Base-by-base conservation (phyloP, 805 yeast genomes). In the Barnettozyma pratensis region DNA sequence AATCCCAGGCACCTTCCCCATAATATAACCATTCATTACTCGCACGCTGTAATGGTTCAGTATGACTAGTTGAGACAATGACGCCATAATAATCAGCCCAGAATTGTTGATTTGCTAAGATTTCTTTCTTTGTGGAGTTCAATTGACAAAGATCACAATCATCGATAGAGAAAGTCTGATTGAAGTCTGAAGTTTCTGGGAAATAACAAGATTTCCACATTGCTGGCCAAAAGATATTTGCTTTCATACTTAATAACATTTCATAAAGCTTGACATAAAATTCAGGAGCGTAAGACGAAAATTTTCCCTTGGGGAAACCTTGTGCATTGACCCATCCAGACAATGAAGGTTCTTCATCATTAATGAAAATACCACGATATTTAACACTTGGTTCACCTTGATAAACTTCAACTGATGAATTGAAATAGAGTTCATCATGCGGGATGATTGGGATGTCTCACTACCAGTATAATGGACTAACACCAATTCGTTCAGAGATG, bases 381-480 rank as follows among this genome's bases (percentile, higher is more conserved):
- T 46, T 50, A 5, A 50, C 53, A 7, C 48, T 43, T 2, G 53
- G 53, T 14, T 43, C 47, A 11, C n/a, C 27, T 14, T 41, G 39
- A 3, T 32, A 2, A 5, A 46, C 39, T 5, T 10, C n/a, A n/a
- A 40, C 32, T 14, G 49, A 42, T 9, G 38, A 14, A 27, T 50
- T 45, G 26, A 50, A 28, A 32, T 43, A 35, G 29, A 50, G 14
- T 29, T 40, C 45, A 5, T 41, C 41, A 9, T 26, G 32, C 8
- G 32, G 32, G 7, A 35, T 38, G 19, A 41, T 38, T 10, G 53
- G 53, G 32, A 50, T 50, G 26, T 50, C 53, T 2, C 50, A 49
- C 53, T 50, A 50, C 48, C 47, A 50, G 39, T 50, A 41, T 50
- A 49, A 50, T 4, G 53, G 53, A 29, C 50, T 46, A n/a, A 50